These are phyloP conservation scores for Trametes coccinea DNA, from an alignment of 768 basidiomycete species.

Conservation along the genomic window DNA sequence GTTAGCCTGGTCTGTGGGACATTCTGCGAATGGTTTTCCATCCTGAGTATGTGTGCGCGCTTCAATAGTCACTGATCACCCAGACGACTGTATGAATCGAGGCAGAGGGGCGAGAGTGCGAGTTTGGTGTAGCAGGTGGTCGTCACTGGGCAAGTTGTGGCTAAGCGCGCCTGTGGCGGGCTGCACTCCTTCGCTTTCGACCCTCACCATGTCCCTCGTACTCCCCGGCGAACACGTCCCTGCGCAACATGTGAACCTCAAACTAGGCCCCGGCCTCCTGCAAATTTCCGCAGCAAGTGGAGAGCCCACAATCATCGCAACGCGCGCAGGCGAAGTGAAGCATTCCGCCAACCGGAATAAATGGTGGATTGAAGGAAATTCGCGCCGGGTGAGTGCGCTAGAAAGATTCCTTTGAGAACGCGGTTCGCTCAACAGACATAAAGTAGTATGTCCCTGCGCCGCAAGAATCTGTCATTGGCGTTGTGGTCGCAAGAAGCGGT, in stretches of 20 bases:
- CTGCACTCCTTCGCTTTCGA: slow-evolving; percentile 10
- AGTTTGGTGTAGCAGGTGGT: background rate
- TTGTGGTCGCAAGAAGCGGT: slow-evolving; percentile 75
- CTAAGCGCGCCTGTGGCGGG: background rate
- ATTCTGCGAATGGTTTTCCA: slow-evolving; percentile 10
- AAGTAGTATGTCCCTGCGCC: slow-evolving; percentile 85
- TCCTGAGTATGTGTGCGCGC: background rate
- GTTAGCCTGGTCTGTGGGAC: slow-evolving; percentile 29
- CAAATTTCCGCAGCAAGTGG: slow-evolving; percentile 44
- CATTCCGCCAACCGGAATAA: slow-evolving; percentile 72
- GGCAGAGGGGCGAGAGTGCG: background rate
- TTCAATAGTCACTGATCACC: background rate
- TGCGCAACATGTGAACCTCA: slow-evolving; percentile 75
- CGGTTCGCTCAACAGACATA: slow-evolving; percentile 1
- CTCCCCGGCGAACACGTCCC: slow-evolving; percentile 82
- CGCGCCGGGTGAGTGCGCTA: slow-evolving; percentile 67
- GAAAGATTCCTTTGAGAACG: background rate
- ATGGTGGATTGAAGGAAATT: slow-evolving; percentile 90
- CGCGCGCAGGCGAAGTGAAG: slow-evolving; percentile 68
- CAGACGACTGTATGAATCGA: background rate
- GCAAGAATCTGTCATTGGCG: slow-evolving; percentile 88
- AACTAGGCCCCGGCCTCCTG: slow-evolving; percentile 81
- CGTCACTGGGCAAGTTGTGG: background rate
- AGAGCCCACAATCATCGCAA: slow-evolving; percentile 47
- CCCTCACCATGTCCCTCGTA: slow-evolving; percentile 53